Conservation (phyloP, 139 green algal species). For the Spirogloea muscicola region DNA sequence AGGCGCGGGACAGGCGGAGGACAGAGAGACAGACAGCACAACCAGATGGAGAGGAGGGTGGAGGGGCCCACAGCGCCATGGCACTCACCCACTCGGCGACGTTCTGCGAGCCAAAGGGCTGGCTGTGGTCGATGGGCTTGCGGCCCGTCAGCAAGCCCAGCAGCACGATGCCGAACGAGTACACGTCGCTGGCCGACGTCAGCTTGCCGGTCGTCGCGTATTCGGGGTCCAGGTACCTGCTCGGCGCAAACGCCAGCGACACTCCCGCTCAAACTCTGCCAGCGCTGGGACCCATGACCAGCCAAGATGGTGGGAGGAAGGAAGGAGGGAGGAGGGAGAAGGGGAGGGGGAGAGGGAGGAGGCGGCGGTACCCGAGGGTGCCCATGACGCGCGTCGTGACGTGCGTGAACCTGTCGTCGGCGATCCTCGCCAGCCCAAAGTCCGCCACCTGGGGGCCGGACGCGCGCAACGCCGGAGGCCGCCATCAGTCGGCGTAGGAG, state of each 20-base stretch:
- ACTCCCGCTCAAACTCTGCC: too few relatives aligned
- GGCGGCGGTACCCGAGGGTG: constrained; percentile 29
- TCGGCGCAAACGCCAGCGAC: too few relatives aligned
- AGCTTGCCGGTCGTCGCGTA: constrained; percentile 44
- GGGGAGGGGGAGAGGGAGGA: too few relatives aligned
- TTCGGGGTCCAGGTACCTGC: constrained; percentile 26
- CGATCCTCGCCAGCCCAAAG: constrained; percentile 39
- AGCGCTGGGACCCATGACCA: too few relatives aligned
- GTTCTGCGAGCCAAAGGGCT: constrained; percentile 28
- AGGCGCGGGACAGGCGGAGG: too few relatives aligned
- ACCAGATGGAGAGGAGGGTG: too few relatives aligned
- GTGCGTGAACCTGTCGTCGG: constrained; percentile 14
- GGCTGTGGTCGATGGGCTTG: constrained; percentile 19
- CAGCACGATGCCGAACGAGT: constrained; percentile 27
- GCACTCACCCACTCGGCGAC: constrained; percentile 45
- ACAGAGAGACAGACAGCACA: too few relatives aligned
- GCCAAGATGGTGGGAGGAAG: too few relatives aligned
- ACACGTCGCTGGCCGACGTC: constrained; percentile 34
- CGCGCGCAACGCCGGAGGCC: too few relatives aligned
- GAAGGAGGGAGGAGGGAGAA: too few relatives aligned
- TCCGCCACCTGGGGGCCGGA: constrained; percentile 44
- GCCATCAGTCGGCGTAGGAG: too few relatives aligned
- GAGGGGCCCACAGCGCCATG: too few relatives aligned
- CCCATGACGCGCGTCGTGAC: constrained; percentile 44
- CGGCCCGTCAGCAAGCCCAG: constrained; percentile 15